Evolutionary conservation across 2,329 filamentous ascomycete species (phyloP), one percentile per base, ranked within the genome.

Genomic region (Verticillium nubilum): DNA sequence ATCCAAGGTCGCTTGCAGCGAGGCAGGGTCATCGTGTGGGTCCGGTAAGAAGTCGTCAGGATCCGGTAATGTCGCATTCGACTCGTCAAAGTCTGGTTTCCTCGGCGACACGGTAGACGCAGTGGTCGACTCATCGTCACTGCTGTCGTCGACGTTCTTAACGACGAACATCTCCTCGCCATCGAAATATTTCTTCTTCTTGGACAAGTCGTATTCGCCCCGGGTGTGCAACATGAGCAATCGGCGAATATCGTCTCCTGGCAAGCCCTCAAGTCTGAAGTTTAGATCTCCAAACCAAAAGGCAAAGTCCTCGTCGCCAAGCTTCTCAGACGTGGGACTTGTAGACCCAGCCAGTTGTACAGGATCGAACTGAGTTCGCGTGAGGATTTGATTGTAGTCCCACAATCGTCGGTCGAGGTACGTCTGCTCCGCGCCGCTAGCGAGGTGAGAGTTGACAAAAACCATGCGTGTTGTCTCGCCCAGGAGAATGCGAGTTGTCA

Each of bases 221-320:
- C 83, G 82, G 0, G 91, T 89, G 72, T 97, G 94, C 4, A 97
- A 80, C 68, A 88, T 90, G 37, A 99, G 79, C 6, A 98, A 77
- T 54, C 90, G 85, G 31, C 94, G 85, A 54, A 99, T 95, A 70
- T 99, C 95, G 37, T 95, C 90, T 1, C 92, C 93, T 0, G 94
- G 91, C 55, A 98, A 84, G 52, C 89, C 91, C 56, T 96, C 91
- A 0, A 99, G 81, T 31, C 95, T 86, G 70, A 97, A 99, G 71
- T 99, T 99, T 50, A 99, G 80, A 72, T 99, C 95, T 6, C 95
- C 95, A 68, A 97, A 91, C 92, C 94, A 98, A 69, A 99, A 97
- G 0, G 88, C 86, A 74, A 97, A 92, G 69, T 99, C 95, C 65
- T 96, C 94, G 42, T 96, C 90, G 1, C 91, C 93, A 64, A 99